Evolutionary conservation across 2,329 filamentous ascomycete genomes (phyloP).

Genomic region (Mollisiaceae sp.): DNA sequence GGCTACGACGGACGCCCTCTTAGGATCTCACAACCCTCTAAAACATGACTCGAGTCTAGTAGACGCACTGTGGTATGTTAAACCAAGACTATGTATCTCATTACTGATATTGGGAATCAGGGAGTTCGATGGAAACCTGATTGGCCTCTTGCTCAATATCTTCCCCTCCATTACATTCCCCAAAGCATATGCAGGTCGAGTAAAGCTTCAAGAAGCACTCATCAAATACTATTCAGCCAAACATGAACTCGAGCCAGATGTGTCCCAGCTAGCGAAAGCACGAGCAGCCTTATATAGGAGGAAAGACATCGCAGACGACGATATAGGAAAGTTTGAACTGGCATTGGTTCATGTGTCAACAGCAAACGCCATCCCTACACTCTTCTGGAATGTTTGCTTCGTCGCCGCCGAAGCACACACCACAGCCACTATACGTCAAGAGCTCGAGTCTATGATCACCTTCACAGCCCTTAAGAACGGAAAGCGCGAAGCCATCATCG

Average conservation of each 20-base stretch:
- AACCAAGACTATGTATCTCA: background rate
- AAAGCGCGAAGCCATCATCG: slow-evolving; percentile 40
- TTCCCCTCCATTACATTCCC: slow-evolving; percentile 41
- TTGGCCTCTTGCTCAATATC: slow-evolving; percentile 38
- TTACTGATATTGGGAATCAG: slow-evolving; percentile 21
- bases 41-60: slow-evolving; percentile 43
- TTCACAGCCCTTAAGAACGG: slow-evolving; percentile 9
- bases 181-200: slow-evolving; percentile 41
- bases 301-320: slow-evolving; percentile 34
- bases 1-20: slow-evolving; percentile 48
- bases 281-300: slow-evolving; percentile 40
- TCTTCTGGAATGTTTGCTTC: slow-evolving; percentile 46
- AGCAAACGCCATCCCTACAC: slow-evolving; percentile 46
- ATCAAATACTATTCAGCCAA: slow-evolving; percentile 41
- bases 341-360: slow-evolving; percentile 41
- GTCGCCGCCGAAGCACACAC: slow-evolving; percentile 41
- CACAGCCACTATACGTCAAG: slow-evolving; percentile 37
- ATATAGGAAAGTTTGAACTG: slow-evolving; percentile 43
- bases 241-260: slow-evolving; percentile 40
- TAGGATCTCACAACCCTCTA: slow-evolving; percentile 51
- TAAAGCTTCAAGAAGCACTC: slow-evolving; percentile 46
- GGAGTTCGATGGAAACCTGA: slow-evolving; percentile 39
- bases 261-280: slow-evolving; percentile 29
- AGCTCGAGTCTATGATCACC: slow-evolving; percentile 37
- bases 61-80: slow-evolving; percentile 46